Evolutionary conservation across 2,329 filamentous ascomycete species (phyloP), one percentile per base, ranked within the genome.

Genomic region (Aspergillus puulaauensis): DNA sequence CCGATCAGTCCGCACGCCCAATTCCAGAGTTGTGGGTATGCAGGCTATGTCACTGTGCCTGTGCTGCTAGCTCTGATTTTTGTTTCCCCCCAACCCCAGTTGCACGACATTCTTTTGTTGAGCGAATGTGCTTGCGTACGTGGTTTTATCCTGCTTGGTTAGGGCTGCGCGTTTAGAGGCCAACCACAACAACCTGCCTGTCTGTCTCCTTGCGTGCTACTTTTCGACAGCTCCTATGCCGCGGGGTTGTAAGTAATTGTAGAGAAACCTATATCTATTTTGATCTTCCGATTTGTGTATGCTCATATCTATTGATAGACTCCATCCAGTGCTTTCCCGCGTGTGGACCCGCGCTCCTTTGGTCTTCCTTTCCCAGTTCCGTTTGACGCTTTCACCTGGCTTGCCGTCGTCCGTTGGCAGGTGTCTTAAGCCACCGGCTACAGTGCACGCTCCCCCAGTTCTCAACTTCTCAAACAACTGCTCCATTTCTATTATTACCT

Each of bases 331-430:
- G 35, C 45, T 35, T 31, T 31, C 9, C 27, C 27, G 9, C 9
- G 27, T 31, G 27, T 31, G 27, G 27, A 31, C 27, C 27, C 3
- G 27, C 9, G 27, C 27, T 9, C 27, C 27, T 9, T 31, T 11
- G 27, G 33, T 35, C 45, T 43, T 23, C 52, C 57, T 6, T 43
- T 59, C 44, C 47, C 27, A 9, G 47, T 56, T 50, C 62, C 62
- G 62, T 50, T 54, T 31, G 48, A 24, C 24, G 40, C 44, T 55
- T 58, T 50, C 39, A 40, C 37, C 54, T 56, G 54, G 62, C 62
- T 62, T 61, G 61, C 52, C 48, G 45, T 56, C 48, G 45, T 56
- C 45, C 54, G 52, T 54, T 46, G 52, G 47, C 27, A 15, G 31
- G 14, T 50, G 52, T 52, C 49, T 52, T 52, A 52, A 31, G 49